Base-by-base conservation (phyloP, 2,329 filamentous ascomycete genomes). In the Cercospora berteroae region DNA sequence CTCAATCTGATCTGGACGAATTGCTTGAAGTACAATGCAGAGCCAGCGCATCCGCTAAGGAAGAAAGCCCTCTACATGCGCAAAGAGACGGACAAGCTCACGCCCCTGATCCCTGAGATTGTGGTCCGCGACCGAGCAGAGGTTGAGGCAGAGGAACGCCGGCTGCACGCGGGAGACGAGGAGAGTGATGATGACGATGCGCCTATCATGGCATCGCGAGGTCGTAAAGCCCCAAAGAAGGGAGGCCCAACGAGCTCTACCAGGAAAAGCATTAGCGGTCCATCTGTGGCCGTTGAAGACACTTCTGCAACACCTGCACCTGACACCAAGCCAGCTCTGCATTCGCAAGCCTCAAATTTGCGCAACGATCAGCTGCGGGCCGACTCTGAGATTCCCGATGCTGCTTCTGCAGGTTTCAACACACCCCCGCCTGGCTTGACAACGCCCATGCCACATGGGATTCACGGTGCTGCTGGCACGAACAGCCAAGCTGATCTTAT, bases 1-100 rank as follows among this genome's bases (percentile, higher is more conserved):
- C 84, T 99, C 9, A 94, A 96, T 77, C 83, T 98, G 60, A 98
- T 99, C 62, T 99, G 95, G 95, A 88, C 93, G 65, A 99, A 99
- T 77, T 99, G 95, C 78, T 84, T 99, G 65, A 93, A 91, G 75
- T 99, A 98, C 80, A 99, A 99, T 78, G 91, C 92, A 71, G 93
- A 96, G 70, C 90, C 93, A 73, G 89, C 89, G 68, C 93, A 97
- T 76, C 92, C 92, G 27, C 83, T 98, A 60, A 88, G 95, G 52
- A 93, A 95, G 77, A 96, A 97, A 84, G 95, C 95, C 12, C 89
- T 96, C 67, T 92, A 93, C 71, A 98, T 99, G 95, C 89, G 93
- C 72, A 98, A 95, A 78, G 94, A 98, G 80, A 96, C 95, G 0
- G 94, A 98, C 80, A 98, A 97, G 79, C 87, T 99, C 50, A 94